phyloP scores from a whole-genome alignment of 805 yeast genomes.

The Nakazawaea populi region DNA sequence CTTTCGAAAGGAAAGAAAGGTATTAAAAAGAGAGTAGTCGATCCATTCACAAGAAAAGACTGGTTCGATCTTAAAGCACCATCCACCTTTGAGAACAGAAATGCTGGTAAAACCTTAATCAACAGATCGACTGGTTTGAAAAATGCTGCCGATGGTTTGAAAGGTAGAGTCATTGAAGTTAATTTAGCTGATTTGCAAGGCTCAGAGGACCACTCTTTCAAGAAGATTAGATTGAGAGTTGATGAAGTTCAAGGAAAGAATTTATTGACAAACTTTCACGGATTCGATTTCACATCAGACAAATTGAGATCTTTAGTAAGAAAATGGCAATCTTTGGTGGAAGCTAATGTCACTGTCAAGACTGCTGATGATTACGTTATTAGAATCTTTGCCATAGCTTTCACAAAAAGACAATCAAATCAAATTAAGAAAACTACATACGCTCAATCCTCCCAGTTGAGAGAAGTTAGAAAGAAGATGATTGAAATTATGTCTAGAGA shows the following conservation, averaged over 20 bases:
- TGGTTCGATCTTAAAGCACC: conserved; percentile 99
- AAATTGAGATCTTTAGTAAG: conserved; percentile 96
- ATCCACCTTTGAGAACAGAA: conserved; percentile 96
- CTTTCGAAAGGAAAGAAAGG: conserved; percentile 91
- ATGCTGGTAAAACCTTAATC: conserved; percentile 97
- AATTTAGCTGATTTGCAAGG: conserved; percentile 97
- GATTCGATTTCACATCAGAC: conserved; percentile 96
- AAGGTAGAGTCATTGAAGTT: conserved; percentile 96
- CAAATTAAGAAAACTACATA: conserved; percentile 97
- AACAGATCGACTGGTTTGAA: conserved; percentile 98
- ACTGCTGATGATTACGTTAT: conserved; percentile 96
- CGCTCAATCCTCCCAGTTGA: conserved; percentile 96
- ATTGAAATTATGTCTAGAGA: conserved; percentile 94
- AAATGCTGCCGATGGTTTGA: conserved; percentile 96
- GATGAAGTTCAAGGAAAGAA: conserved; percentile 99
- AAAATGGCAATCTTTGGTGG: conserved; percentile 98
- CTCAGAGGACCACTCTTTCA: conserved; percentile 97
- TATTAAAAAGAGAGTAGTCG: conserved; percentile 97
- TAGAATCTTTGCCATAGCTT: conserved; percentile 95
- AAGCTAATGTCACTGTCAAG: conserved; percentile 97
- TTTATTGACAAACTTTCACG: conserved; percentile 99
- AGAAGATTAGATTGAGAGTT: conserved; percentile 95
- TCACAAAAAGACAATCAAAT: conserved; percentile 96
- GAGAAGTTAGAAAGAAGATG: conserved; percentile 97
- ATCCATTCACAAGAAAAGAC: conserved; percentile 99